These are phyloP conservation scores for Annulohypoxylon truncatum DNA, from an alignment of 2,329 filamentous ascomycete species.

Conservation along the genomic window DNA sequence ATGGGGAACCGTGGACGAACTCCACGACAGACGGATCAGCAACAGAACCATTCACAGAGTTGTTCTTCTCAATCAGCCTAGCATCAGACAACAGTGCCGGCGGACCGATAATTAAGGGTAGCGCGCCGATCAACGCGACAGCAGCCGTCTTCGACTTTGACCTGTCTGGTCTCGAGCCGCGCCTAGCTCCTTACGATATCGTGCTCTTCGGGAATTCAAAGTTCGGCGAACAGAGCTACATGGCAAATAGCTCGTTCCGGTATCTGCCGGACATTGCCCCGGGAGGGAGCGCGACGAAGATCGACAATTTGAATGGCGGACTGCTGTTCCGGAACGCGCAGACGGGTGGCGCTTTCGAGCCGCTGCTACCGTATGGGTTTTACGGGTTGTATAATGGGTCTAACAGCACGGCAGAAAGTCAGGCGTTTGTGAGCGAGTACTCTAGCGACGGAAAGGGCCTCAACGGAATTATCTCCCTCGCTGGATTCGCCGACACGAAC, in stretches of 20 bases:
- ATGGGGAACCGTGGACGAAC: slow-evolving; percentile 53
- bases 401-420: slow-evolving; percentile 39
- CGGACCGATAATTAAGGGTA: slow-evolving; percentile 49
- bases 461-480: slow-evolving; percentile 59
- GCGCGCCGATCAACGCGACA: slow-evolving; percentile 51
- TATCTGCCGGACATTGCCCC: slow-evolving; percentile 57
- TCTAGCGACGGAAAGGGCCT: slow-evolving; percentile 54
- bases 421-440: slow-evolving; percentile 55
- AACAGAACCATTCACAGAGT: slow-evolving; percentile 41
- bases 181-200: slow-evolving; percentile 54
- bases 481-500: slow-evolving; percentile 53
- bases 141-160: slow-evolving; percentile 54
- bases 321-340: slow-evolving; percentile 54
- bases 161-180: slow-evolving; percentile 52
- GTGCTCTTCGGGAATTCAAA: slow-evolving; percentile 52
- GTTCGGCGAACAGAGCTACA: slow-evolving; percentile 50
- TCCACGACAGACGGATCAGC: slow-evolving; percentile 37
- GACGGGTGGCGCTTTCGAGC: slow-evolving; percentile 53
- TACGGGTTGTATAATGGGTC: slow-evolving; percentile 57
- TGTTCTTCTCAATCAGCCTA: slow-evolving; percentile 55
- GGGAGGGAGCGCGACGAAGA: slow-evolving; percentile 57
- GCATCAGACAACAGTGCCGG: slow-evolving; percentile 36
- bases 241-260: slow-evolving; percentile 52
- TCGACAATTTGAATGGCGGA: slow-evolving; percentile 60
- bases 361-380: slow-evolving; percentile 59